Percentiles rank a stretch among this genome's conserved stretches.
These are phyloP conservation scores for Rhizopogon roseolus DNA, from an alignment of 768 basidiomycete genomes.

Conservation along the genomic window DNA sequence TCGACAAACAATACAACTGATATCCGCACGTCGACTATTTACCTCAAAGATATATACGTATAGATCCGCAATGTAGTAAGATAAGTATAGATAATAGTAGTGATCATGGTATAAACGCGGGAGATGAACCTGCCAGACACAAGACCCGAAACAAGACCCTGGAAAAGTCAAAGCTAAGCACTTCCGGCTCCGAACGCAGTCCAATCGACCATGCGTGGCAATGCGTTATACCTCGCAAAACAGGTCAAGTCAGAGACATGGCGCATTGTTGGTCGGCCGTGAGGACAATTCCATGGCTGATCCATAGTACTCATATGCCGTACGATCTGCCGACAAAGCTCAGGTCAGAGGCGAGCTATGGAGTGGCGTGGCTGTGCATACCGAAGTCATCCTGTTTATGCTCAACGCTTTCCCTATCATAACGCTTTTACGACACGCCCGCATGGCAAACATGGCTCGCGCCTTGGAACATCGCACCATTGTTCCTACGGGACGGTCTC, in stretches of 20 bases:
- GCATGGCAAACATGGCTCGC: slow-evolving; percentile 92
- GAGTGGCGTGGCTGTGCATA: slow-evolving; percentile 18
- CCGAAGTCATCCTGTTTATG: slow-evolving; percentile 69
- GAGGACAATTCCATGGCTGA: slow-evolving; percentile 88
- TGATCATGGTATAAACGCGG: background rate
- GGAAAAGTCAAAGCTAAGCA: background rate
- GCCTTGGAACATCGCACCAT: slow-evolving; percentile 94
- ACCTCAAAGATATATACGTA: too few relatives aligned
- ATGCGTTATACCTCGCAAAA: slow-evolving; percentile 15
- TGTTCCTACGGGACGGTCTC: slow-evolving; percentile 68
- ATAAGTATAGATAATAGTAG: background rate
- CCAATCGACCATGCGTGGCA: slow-evolving; percentile 32
- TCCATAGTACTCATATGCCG: slow-evolving; percentile 82
- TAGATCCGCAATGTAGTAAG: background rate
- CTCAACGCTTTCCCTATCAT: slow-evolving; percentile 92
- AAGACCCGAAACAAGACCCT: background rate
- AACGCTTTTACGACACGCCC: slow-evolving; percentile 93
- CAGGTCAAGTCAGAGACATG: slow-evolving; percentile 54
- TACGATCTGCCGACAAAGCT: slow-evolving; percentile 45
- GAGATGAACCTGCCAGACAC: background rate
- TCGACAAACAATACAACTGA: too few relatives aligned
- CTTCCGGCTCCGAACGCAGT: slow-evolving; percentile 13
- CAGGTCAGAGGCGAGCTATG: background rate
- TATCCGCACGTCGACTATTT: too few relatives aligned
- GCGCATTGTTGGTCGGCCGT: slow-evolving; percentile 81